These are phyloP conservation scores for Periconia sp. DNA, from an alignment of 2,329 filamentous ascomycete genomes.

Conservation along the genomic window DNA sequence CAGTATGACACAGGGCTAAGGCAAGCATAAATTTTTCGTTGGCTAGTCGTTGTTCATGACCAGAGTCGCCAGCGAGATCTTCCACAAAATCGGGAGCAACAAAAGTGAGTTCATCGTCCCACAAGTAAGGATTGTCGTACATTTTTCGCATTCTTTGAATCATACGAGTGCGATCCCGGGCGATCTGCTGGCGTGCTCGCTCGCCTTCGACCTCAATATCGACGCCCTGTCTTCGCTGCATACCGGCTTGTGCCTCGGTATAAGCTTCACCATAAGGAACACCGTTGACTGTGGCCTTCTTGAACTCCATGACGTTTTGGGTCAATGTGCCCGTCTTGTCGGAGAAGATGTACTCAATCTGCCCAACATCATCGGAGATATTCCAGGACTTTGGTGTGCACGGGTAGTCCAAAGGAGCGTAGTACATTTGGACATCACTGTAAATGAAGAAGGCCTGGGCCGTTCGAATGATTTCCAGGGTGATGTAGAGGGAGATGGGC, in stretches of 20 bases:
- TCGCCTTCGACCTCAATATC: constrained; percentile 80
- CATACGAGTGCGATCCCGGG: constrained; percentile 72
- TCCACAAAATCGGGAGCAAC: constrained; percentile 85
- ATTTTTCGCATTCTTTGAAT: constrained; percentile 72
- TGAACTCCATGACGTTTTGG: constrained; percentile 98
- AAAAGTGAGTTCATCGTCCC: constrained; percentile 88
- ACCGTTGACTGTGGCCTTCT: constrained; percentile 97
- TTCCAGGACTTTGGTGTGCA: constrained; percentile 99
- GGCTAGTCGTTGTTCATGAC: constrained; percentile 72
- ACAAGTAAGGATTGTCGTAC: constrained; percentile 87
- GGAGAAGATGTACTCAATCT: constrained; percentile 99
- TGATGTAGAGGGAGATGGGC: constrained; percentile 96
- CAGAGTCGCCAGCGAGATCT: constrained; percentile 77
- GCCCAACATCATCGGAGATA: constrained; percentile 95
- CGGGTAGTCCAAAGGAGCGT: constrained; percentile 88
- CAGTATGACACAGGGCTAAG: constrained; percentile 92
- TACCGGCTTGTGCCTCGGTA: constrained; percentile 92
- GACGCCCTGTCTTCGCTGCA: constrained; percentile 88
- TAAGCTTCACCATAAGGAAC: constrained; percentile 95
- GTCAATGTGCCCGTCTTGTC: constrained; percentile 91
- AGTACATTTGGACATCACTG: constrained; percentile 95
- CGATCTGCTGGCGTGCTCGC: constrained; percentile 75
- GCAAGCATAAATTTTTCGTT: constrained; percentile 93
- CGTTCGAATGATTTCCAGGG: constrained; percentile 91
- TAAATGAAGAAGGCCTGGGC: constrained; percentile 97